Conservation (phyloP, 306 rosid species). For the Vigna reflexopilosa region DNA sequence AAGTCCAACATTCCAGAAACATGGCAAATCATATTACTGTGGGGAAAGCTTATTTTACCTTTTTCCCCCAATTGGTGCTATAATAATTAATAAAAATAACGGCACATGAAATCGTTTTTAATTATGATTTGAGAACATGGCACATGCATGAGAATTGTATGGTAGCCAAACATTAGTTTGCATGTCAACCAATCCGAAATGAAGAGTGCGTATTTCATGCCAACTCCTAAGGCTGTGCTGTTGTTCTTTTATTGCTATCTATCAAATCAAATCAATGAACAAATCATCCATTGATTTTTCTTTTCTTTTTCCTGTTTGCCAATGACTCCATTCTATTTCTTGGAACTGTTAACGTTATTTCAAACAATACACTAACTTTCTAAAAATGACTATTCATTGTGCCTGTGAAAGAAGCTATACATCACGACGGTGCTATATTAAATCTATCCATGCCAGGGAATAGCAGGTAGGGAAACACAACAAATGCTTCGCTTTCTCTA, state of each 20-base stretch:
- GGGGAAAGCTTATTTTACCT: constrained; percentile 29
- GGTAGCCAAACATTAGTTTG: constrained; percentile 45
- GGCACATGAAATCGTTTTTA: constrained; percentile 42
- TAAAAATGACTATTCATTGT: constrained; percentile 6
- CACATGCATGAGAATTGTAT: constrained; percentile 49
- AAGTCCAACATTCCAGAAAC: constrained; percentile 46
- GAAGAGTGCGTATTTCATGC: constrained; percentile 43
- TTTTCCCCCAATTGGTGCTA: constrained; percentile 8
- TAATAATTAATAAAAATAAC: constrained; percentile 39
- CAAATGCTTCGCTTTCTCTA: constrained; percentile 33
- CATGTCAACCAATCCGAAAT: constrained; percentile 42
- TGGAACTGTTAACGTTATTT: constrained; percentile 16
- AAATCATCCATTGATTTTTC: constrained; percentile 8
- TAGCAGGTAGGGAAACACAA: constrained; percentile 21
- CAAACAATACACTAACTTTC: constrained; percentile 22
- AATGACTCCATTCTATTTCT: neutral
- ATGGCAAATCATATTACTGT: constrained; percentile 42
- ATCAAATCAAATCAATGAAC: constrained; percentile 38
- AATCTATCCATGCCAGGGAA: neutral
- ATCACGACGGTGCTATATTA: constrained; percentile 4
- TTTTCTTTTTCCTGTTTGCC: constrained; percentile 8
- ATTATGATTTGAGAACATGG: constrained; percentile 44
- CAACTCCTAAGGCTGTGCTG: constrained; percentile 28
- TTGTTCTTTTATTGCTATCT: constrained; percentile 35
- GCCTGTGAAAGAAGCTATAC: constrained; percentile 8